These are phyloP conservation scores for Cryptococcus sp. DNA, from an alignment of 1,284 basidiomycete species.

Conservation along the genomic window DNA sequence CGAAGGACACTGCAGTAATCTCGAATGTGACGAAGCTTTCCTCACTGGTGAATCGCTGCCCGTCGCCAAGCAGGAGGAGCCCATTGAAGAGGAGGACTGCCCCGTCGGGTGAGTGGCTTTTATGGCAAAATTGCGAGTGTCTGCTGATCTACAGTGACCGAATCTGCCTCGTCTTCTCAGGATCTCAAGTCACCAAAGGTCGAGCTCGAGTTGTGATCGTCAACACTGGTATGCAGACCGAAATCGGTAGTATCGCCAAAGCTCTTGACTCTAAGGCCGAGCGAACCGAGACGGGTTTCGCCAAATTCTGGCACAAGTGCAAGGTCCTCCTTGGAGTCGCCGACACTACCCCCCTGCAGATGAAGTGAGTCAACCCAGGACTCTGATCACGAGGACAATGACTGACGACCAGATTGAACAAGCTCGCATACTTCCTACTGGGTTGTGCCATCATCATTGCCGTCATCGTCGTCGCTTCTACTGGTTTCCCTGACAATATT, in stretches of 20 bases:
- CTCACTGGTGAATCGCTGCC: slow-evolving; percentile 65
- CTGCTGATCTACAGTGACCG: slow-evolving; percentile 26
- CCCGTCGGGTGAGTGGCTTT: slow-evolving; percentile 53
- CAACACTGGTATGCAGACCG: slow-evolving; percentile 63
- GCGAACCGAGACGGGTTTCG: slow-evolving; percentile 42
- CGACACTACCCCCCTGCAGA: slow-evolving; percentile 59
- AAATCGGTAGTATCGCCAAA: slow-evolving; percentile 59
- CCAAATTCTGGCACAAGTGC: slow-evolving; percentile 40
- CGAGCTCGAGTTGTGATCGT: slow-evolving; percentile 59
- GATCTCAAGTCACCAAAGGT: slow-evolving; percentile 63
- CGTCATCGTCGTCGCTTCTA: slow-evolving; percentile 58
- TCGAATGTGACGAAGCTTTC: slow-evolving; percentile 62
- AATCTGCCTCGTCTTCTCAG: slow-evolving; percentile 53
- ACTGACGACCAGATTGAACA: slow-evolving; percentile 44
- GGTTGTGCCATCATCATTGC: slow-evolving; percentile 56
- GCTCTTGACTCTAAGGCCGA: slow-evolving; percentile 49
- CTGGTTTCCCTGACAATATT: slow-evolving; percentile 49
- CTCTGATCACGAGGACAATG: not conserved
- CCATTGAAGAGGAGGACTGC: slow-evolving; percentile 47
- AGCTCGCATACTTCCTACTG: slow-evolving; percentile 61
- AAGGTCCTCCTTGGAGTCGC: slow-evolving; percentile 50
- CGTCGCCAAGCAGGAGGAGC: slow-evolving; percentile 56
- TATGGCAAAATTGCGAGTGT: not conserved
- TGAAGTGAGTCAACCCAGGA: slow-evolving; percentile 53
- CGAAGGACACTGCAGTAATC: slow-evolving; percentile 49